These are phyloP conservation scores for Barbarea vulgaris DNA, from an alignment of 345 rosid genomes.

Conservation along the genomic window DNA sequence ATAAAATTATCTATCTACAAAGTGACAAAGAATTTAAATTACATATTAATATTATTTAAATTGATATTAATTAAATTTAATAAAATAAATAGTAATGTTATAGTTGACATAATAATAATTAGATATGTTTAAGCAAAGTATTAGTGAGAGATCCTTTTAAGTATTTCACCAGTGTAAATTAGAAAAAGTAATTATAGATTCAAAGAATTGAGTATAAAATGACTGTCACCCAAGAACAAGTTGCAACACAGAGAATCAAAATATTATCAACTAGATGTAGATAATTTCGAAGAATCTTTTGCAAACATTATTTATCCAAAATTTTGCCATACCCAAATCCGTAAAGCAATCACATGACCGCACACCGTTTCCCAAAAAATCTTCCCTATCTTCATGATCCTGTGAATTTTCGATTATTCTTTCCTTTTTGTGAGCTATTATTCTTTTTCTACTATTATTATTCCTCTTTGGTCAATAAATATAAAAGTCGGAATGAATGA, in stretches of 20 bases:
- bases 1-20: no score
- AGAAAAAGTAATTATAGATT: background rate
- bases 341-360: constrained; percentile 31
- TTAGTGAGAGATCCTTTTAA: no score
- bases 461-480: background rate
- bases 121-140: no score
- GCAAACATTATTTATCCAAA: background rate
- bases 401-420: background rate
- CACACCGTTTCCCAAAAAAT: constrained; percentile 33
- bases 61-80: no score
- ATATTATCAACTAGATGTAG: background rate
- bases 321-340: constrained; percentile 16
- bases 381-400: background rate
- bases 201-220: background rate
- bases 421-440: background rate
- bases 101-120: no score
- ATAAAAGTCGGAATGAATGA: background rate
- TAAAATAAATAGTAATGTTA: no score
- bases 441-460: background rate
- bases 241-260: background rate
- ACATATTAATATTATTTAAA: no score
- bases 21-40: no score
- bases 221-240: background rate
- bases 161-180: no score
- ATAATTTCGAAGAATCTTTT: constrained; percentile 3